Evolutionary conservation across 345 rosid genomes (phyloP).

Genomic region (Populus euphratica): DNA sequence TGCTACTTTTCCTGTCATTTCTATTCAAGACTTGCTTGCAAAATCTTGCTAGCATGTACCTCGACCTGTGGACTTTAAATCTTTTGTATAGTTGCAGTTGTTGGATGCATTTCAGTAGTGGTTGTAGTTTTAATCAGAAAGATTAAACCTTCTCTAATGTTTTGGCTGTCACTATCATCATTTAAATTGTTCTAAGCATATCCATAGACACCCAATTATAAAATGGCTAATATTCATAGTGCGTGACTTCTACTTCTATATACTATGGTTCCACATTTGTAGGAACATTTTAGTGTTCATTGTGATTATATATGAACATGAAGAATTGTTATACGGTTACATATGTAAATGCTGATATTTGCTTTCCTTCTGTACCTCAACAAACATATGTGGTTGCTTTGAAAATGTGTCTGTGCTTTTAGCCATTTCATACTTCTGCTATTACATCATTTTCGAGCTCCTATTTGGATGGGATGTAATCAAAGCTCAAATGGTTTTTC

Average conservation of each 20-base stretch:
- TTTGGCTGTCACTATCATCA: background rate
- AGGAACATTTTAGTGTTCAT: background rate
- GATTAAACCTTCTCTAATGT: background rate
- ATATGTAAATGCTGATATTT: background rate
- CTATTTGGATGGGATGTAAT: background rate
- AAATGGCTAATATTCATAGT: background rate
- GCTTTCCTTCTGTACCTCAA: background rate
- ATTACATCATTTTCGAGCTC: background rate
- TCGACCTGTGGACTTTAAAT: background rate
- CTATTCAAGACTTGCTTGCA: background rate
- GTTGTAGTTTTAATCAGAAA: background rate
- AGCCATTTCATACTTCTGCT: background rate
- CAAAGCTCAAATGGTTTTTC: background rate
- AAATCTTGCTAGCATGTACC: background rate
- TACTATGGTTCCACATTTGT: background rate
- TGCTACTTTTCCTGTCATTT: background rate
- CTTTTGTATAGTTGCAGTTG: background rate
- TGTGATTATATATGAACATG: background rate
- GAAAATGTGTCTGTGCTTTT: background rate
- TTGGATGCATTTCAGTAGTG: background rate
- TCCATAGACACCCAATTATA: background rate
- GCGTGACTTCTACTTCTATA: background rate
- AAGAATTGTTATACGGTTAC: background rate
- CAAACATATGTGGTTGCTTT: background rate
- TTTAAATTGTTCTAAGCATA: background rate